Base-by-base conservation (phyloP, 2,329 filamentous ascomycete species). In the Apiospora saccharicola region DNA sequence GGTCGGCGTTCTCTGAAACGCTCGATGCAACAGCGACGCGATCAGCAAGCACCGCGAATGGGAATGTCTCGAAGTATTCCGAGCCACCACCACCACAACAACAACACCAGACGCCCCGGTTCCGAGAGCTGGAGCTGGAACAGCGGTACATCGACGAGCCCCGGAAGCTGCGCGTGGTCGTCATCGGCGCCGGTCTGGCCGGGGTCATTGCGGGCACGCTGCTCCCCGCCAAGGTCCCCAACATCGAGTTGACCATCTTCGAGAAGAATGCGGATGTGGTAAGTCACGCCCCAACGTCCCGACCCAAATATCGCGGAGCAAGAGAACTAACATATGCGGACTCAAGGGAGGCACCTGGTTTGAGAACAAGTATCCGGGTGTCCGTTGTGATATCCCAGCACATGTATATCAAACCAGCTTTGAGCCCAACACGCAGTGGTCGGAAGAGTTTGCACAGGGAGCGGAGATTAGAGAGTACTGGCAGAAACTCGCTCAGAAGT, bases 361-460 rank as follows among this genome's bases (percentile, higher is more conserved):
- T 68, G 86, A 88, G 73, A 89, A 89, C 71, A 78, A 84, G 4
- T 93, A 92, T 74, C 90, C 90, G 0, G 91, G 90, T 1, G 90
- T 92, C 0, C 83, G 90, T 57, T 94, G 92, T 75, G 91, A 93
- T 78, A 89, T 94, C 19, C 90, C 92, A 0, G 88, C 91, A 0
- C 90, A 93, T 78, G 90, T 91, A 26, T 94, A 94, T 76, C 91
- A 93, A 77, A 88, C 88, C 10, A 90, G 89, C 0, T 94, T 93
- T 78, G 85, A 86, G 8, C 90, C 91, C 0, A 94, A 94, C 71
- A 88, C 86, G 0, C 85, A 92, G 75, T 94, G 92, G 92, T 87
- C 86, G 0, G 90, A 93, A 75, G 86, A 90, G 73, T 94, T 93
- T 76, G 88, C 92, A 0, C 88, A 89, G 49, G 92, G 92, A 0